These are phyloP conservation scores for Populus trichocarpa DNA, from an alignment of 441 rosid genomes.

Conservation along the genomic window DNA sequence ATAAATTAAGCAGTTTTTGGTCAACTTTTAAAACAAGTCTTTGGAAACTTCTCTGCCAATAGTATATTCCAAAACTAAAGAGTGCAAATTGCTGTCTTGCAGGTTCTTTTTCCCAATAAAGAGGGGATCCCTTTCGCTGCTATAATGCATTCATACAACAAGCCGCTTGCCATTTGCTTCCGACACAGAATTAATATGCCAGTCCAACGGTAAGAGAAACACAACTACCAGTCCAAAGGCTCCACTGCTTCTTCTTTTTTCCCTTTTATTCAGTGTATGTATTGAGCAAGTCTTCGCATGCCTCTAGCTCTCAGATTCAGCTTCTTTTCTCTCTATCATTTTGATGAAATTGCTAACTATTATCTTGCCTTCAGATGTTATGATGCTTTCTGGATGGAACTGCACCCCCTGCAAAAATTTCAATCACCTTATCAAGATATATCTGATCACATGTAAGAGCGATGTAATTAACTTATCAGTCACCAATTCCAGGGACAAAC, in stretches of 20 bases:
- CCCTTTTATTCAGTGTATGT: background rate
- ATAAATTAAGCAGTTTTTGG: background rate
- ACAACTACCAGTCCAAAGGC: background rate
- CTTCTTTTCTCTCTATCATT: conserved; percentile 58
- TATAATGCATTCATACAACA: background rate
- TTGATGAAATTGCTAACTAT: conserved; percentile 75
- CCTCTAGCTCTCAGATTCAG: conserved; percentile 43
- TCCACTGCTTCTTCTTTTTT: background rate
- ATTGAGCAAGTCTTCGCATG: background rate
- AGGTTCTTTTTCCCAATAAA: background rate
- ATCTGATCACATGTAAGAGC: background rate
- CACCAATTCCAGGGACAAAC: background rate
- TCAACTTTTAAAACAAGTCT: too few species aligned
- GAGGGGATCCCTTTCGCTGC: background rate
- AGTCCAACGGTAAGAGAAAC: background rate
- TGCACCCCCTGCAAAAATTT: conserved; percentile 74
- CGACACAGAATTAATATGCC: background rate
- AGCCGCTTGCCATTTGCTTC: background rate
- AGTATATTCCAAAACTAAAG: too few species aligned
- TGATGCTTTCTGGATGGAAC: conserved; percentile 96
- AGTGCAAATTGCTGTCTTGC: background rate
- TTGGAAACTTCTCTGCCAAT: too few species aligned
- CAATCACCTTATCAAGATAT: background rate
- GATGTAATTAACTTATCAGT: background rate
- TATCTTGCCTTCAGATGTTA: conserved; percentile 66